Evolutionary conservation across 331 rosid species (phyloP).

Genomic region (Cucumis variabilis): DNA sequence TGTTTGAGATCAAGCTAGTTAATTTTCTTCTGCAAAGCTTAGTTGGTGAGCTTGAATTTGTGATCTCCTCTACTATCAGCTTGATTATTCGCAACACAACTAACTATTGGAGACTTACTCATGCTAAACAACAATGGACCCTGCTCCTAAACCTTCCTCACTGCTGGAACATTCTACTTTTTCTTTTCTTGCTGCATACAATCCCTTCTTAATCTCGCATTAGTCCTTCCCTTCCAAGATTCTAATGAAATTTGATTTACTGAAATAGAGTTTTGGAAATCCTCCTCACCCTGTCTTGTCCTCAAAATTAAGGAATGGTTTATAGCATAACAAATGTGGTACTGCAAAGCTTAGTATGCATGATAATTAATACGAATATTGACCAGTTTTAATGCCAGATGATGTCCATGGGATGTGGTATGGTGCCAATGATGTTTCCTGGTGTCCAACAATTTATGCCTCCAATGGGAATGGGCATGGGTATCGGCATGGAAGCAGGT

Average conservation of each 20-base stretch:
- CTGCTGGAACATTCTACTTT: slow-evolving; percentile 9
- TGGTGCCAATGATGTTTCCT: slow-evolving; percentile 94
- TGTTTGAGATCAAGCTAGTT: too few species aligned
- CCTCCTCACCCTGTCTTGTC: background rate
- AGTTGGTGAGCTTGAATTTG: background rate
- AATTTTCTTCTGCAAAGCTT: background rate
- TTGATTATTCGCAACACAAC: background rate
- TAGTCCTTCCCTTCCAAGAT: background rate
- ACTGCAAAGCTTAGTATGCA: background rate
- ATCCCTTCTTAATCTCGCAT: background rate
- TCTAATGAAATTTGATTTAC: background rate
- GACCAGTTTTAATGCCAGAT: slow-evolving; percentile 61
- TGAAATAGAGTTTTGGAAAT: background rate
- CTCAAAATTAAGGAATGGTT: background rate
- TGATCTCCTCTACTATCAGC: background rate
- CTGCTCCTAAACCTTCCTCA: background rate
- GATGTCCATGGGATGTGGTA: slow-evolving; percentile 97
- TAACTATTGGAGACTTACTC: background rate
- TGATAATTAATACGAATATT: background rate
- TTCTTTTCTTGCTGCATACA: background rate
- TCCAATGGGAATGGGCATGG: slow-evolving; percentile 82
- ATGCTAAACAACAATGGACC: background rate
- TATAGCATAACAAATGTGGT: background rate
- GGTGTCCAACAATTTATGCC: slow-evolving; percentile 89
- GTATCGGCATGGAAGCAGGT: slow-evolving; percentile 81